Percentiles rank a stretch among this genome's conserved stretches.
Evolutionary conservation across 2,329 filamentous ascomycete genomes (phyloP).

Genomic region (Mariannaea elegans): DNA sequence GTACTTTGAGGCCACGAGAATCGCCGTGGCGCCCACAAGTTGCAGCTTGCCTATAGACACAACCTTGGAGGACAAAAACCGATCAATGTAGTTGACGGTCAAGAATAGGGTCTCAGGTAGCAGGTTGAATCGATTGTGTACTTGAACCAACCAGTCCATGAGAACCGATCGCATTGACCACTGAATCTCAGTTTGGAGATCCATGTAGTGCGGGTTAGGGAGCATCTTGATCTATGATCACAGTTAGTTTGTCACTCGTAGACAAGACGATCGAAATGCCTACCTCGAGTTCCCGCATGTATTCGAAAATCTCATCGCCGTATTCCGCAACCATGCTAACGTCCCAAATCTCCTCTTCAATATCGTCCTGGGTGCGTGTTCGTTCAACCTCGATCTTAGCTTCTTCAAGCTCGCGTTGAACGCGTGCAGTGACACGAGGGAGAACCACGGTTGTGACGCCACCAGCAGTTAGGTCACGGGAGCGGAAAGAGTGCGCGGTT

Average conservation of each 20-base stretch:
- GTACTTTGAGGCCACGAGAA: constrained; percentile 97
- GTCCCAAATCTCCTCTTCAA: constrained; percentile 91
- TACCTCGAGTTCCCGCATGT: constrained; percentile 91
- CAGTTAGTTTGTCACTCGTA: constrained; percentile 35
- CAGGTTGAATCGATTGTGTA: constrained; percentile 89
- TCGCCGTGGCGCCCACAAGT: constrained; percentile 92
- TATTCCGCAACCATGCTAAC: constrained; percentile 99
- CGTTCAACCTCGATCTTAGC: constrained; percentile 74
- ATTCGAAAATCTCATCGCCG: constrained; percentile 91
- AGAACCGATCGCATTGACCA: constrained; percentile 98
- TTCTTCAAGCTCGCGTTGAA: constrained; percentile 75
- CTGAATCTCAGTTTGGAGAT: constrained; percentile 94
- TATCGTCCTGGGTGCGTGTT: constrained; percentile 74
- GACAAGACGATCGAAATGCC: constrained; percentile 34
- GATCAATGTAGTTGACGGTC: constrained; percentile 95
- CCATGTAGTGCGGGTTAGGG: constrained; percentile 95
- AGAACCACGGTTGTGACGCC: constrained; percentile 69
- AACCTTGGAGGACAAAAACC: constrained; percentile 93
- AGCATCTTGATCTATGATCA: constrained; percentile 73
- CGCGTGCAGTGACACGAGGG: constrained; percentile 75
- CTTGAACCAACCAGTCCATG: constrained; percentile 98
- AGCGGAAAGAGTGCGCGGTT: constrained; percentile 78
- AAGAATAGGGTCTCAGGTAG: constrained; percentile 96
- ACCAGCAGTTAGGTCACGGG: constrained; percentile 68
- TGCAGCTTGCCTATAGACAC: constrained; percentile 96